Evolutionary conservation across 306 rosid species (phyloP).

Genomic region (Luffa aegyptiaca): DNA sequence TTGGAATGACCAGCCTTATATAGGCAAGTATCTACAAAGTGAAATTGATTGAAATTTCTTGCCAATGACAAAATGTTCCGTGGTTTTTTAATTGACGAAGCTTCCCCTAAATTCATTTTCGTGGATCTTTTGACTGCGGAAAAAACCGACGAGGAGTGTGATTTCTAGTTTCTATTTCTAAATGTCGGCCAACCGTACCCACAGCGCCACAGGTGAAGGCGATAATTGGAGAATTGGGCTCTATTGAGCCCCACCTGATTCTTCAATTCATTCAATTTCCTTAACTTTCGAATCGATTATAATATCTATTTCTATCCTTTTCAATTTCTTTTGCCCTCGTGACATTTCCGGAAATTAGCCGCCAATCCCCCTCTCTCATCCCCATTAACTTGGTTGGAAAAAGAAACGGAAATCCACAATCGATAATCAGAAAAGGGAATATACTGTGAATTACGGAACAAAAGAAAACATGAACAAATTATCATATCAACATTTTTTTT

Average conservation of each 20-base stretch:
- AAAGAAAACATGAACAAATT: neutral
- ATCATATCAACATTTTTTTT: too few relatives aligned
- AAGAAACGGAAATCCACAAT: neutral
- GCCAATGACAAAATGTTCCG: neutral
- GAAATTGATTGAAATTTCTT: neutral
- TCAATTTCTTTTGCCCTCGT: too few relatives aligned
- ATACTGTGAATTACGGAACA: too few relatives aligned
- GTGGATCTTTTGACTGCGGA: neutral
- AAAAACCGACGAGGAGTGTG: neutral
- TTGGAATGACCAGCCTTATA: neutral
- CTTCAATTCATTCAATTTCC: neutral
- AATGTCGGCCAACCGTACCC: neutral
- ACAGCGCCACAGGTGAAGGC: neutral
- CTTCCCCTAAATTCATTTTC: neutral
- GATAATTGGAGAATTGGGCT: too few relatives aligned
- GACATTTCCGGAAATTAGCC: neutral
- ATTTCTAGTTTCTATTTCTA: neutral
- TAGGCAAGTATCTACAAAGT: neutral
- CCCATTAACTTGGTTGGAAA: neutral
- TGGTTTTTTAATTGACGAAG: neutral
- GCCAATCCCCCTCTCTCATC: neutral
- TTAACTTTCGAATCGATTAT: neutral
- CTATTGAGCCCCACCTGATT: too few relatives aligned
- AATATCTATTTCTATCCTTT: neutral
- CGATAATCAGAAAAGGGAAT: too few relatives aligned